Evolutionary conservation across 495 filamentous ascomycete genomes (phyloP).

Genomic region (Daldinia loculata): DNA sequence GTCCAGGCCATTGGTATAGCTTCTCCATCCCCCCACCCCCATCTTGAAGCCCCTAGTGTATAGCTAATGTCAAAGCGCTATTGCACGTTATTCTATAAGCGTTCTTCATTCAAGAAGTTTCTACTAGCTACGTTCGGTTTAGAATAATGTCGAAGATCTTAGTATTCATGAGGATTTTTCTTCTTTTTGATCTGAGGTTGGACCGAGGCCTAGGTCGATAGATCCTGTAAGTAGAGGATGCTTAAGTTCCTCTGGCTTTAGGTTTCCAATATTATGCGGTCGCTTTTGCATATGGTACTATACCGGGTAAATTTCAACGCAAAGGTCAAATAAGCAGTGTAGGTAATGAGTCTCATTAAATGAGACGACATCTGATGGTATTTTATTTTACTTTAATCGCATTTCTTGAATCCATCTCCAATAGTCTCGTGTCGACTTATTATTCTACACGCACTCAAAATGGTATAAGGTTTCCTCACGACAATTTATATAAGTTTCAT

Average conservation of each 20-base stretch:
- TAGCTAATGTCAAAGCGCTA: conserved; percentile 17
- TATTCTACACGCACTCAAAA: too few relatives aligned
- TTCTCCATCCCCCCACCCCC: conserved; percentile 4
- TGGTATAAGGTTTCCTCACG: too few relatives aligned
- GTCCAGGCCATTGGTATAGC: conserved; percentile 5
- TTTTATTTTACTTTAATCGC: too few relatives aligned
- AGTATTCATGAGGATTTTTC: not conserved
- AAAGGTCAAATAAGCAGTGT: too few relatives aligned
- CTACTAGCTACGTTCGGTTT: not conserved
- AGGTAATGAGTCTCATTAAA: too few relatives aligned
- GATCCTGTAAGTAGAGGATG: not conserved
- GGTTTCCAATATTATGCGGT: not conserved
- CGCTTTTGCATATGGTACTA: not conserved
- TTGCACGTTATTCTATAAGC: not conserved
- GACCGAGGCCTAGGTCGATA: not conserved
- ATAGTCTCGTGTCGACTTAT: too few relatives aligned
- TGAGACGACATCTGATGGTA: too few relatives aligned
- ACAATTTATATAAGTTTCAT: too few relatives aligned
- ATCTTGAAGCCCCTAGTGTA: not conserved
- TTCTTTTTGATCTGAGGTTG: not conserved
- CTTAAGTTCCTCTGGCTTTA: not conserved
- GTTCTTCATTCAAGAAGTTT: not conserved
- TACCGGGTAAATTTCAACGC: not conserved
- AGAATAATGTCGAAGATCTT: not conserved
- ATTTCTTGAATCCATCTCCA: too few relatives aligned